Evolutionary conservation across 371 early-diverging fungal species (phyloP).

Genomic region (Batkoa obscura): DNA sequence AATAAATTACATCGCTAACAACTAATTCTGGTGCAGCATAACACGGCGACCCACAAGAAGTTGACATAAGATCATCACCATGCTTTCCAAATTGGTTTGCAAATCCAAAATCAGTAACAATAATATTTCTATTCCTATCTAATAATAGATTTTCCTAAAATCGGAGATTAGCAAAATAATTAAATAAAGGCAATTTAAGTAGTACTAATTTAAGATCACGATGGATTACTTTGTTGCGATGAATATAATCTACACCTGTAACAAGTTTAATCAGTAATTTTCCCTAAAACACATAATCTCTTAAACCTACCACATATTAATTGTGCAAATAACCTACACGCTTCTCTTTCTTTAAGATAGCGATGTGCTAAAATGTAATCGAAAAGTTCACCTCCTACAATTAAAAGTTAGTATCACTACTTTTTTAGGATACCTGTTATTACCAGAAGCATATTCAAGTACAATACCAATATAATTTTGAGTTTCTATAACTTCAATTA

Average conservation of each 20-base stretch:
- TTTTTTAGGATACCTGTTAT: not conserved
- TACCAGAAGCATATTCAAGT: slow-evolving; percentile 81
- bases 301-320: slow-evolving; percentile 41
- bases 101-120: slow-evolving; percentile 98
- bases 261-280: not conserved
- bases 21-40: slow-evolving; percentile 96
- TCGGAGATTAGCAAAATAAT: not conserved
- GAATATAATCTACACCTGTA: slow-evolving; percentile 70
- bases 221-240: slow-evolving; percentile 77
- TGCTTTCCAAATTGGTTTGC: slow-evolving; percentile 71
- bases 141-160: slow-evolving; percentile 72
- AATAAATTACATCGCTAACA: slow-evolving; percentile 38
- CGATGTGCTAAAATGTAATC: slow-evolving; percentile 87
- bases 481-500: slow-evolving; percentile 92
- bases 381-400: slow-evolving; percentile 78
- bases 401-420: not conserved
- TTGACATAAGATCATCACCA: slow-evolving; percentile 54
- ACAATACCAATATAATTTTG: slow-evolving; percentile 88
- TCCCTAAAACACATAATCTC: not conserved
- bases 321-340: slow-evolving; percentile 83
- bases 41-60: slow-evolving; percentile 91
- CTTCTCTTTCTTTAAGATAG: slow-evolving; percentile 81
- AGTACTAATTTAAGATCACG: slow-evolving; percentile 85
- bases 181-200: not conserved
- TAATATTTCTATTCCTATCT: slow-evolving; percentile 65